Conservation (phyloP, 176 grass and related monocot genomes). For the Carex parvula region DNA sequence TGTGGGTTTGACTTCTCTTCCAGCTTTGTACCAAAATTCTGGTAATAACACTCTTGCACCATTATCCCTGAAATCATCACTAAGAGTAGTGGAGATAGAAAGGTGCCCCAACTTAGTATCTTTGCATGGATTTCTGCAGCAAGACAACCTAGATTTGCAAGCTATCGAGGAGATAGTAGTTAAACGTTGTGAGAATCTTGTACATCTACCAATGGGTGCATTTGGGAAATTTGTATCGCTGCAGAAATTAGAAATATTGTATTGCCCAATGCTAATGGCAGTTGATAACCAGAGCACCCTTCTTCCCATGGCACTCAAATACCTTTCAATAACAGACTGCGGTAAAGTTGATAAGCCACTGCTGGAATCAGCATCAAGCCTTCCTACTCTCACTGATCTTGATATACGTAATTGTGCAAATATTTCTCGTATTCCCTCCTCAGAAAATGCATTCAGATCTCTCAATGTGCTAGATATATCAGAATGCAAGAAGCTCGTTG, state of each 20-base stretch:
- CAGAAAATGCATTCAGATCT: too few relatives aligned
- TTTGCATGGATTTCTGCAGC: too few relatives aligned
- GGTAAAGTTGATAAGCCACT: constrained; percentile 11
- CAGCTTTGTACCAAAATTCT: too few relatives aligned
- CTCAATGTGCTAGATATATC: too few relatives aligned
- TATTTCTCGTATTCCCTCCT: constrained; percentile 25
- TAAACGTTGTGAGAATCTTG: neutral
- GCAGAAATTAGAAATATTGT: neutral
- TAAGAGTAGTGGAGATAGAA: too few relatives aligned
- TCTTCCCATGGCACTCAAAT: neutral
- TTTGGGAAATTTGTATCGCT: constrained; percentile 20
- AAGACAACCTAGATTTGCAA: too few relatives aligned
- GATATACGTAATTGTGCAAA: neutral
- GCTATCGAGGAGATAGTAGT: too few relatives aligned
- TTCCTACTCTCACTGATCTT: constrained; percentile 24
- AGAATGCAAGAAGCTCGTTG: too few relatives aligned
- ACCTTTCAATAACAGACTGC: neutral
- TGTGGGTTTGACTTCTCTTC: too few relatives aligned
- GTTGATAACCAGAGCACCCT: neutral
- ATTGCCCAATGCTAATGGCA: constrained; percentile 22
- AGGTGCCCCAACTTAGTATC: too few relatives aligned
- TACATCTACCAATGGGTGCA: neutral
- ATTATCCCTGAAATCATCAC: too few relatives aligned
- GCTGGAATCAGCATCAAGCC: constrained; percentile 13
- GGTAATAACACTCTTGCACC: too few relatives aligned